A percentile compares a stretch with the other conserved stretches of the same genome.
Conservation (phyloP, 106 monocot genomes). For the Cymbidium sinense region DNA sequence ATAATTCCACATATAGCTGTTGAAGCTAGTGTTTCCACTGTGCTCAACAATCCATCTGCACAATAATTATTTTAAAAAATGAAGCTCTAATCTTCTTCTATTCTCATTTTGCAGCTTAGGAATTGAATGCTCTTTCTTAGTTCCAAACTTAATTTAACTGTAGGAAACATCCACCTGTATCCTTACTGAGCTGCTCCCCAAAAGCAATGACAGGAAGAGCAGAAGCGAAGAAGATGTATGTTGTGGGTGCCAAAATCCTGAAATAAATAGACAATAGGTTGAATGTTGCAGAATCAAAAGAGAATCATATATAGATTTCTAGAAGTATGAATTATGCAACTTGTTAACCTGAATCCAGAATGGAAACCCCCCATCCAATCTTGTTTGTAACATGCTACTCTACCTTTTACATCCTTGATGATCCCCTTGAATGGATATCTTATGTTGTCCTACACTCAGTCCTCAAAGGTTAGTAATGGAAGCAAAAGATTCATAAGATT, state of each 20-base stretch:
- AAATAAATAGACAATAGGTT: neutral
- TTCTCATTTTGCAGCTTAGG: too few species aligned
- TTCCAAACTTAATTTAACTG: neutral
- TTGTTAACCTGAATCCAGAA: constrained; percentile 60
- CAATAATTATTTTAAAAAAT: neutral
- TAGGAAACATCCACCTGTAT: constrained; percentile 42
- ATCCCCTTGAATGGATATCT: constrained; percentile 37
- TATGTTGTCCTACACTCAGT: constrained; percentile 11
- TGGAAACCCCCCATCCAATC: constrained; percentile 67
- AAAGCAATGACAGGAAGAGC: constrained; percentile 31
- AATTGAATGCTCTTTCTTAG: too few species aligned
- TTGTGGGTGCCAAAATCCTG: constrained; percentile 91
- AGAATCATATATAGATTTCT: neutral
- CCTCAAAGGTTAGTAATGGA: neutral
- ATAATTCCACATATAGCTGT: constrained; percentile 84
- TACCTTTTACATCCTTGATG: constrained; percentile 55
- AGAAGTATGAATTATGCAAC: neutral
- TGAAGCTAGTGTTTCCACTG: constrained; percentile 78
- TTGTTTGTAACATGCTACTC: constrained; percentile 62
- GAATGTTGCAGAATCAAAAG: neutral
- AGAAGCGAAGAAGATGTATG: constrained; percentile 94
- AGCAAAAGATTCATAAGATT: neutral
- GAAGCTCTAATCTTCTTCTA: neutral
- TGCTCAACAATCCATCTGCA: constrained; percentile 66
- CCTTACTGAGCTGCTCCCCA: constrained; percentile 84